Evolutionary conservation across 352 stramenopile genomes (phyloP), one percentile per base, ranked within the genome.

Genomic region (Phytophthora pinifolia): DNA sequence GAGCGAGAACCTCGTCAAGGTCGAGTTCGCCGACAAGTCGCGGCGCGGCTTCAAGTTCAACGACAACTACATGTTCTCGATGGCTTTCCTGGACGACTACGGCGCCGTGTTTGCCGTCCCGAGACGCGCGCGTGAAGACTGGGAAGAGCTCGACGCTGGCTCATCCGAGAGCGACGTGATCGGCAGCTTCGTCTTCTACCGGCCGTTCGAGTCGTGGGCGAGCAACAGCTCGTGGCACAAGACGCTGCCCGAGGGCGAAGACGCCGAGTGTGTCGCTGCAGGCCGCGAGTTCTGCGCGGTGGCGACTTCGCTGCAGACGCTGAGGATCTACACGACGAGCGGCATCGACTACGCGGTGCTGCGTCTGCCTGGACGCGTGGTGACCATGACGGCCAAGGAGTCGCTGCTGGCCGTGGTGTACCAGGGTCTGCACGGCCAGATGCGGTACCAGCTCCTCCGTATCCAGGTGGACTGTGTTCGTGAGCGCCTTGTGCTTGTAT

Each of bases 11-110:
- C 62, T 94, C 6, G 71, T 94, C 15, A 89, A 90, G 51, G 79
- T 94, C 31, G 78, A 86, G 48, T 94, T 94, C 35, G 54, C 70
- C 0, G 84, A 94, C 73, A 94, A 92, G 34, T 79, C 76, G 37
- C 81, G 79, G 5, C 84, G 84, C 46, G 83, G 81, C 0, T 92
- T 94, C 60, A 94, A 92, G 65, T 90, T 94, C 46, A 84, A 72
- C 50, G 84, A 94, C 57, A 88, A 86, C 49, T 92, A 92, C 52
- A 70, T 86, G 52, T 91, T 92, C 52, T 80, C 75, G 2, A 88
- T 94, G 72, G 84, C 78, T 1, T 74, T 67, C 42, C 56, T 94
- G 22, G 84, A 88, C 39, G 62, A 86, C 37, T 66, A 85, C 39
- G 84, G 84, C n/a, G 84, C 84, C 6, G 67, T 89, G 41, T 92